Percentiles rank a stretch among this genome's conserved stretches.
Conservation (phyloP, 2,329 filamentous ascomycete genomes). For the Aureobasidium musti region DNA sequence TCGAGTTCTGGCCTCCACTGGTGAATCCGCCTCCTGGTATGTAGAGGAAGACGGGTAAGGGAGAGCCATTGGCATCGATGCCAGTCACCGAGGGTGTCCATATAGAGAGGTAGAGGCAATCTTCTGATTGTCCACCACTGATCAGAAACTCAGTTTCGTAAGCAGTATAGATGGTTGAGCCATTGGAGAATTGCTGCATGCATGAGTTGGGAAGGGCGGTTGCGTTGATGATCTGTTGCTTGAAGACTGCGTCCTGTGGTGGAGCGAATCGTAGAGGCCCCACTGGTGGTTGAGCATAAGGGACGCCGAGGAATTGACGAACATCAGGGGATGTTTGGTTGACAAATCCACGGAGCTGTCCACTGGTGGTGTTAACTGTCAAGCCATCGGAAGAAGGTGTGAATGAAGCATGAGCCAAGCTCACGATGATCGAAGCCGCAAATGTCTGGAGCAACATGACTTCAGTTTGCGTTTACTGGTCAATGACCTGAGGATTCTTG, state of each 20-base stretch:
- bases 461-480: no score
- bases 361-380: slow-evolving; percentile 42
- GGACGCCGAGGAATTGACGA: slow-evolving; percentile 51
- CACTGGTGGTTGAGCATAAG: slow-evolving; percentile 42
- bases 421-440: not conserved
- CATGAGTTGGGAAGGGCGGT: slow-evolving; percentile 30
- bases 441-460: not conserved
- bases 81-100: slow-evolving; percentile 44
- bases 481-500: no score
- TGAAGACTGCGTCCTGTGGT: not conserved
- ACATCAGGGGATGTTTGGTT: slow-evolving; percentile 45
- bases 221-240: slow-evolving; percentile 26
- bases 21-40: slow-evolving; percentile 50
- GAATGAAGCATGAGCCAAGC: not conserved
- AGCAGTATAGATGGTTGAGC: slow-evolving; percentile 28
- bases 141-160: slow-evolving; percentile 30
- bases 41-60: slow-evolving; percentile 50
- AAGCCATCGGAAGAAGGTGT: not conserved
- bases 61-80: slow-evolving; percentile 23
- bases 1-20: slow-evolving; percentile 47
- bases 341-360: slow-evolving; percentile 46
- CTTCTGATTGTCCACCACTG: slow-evolving; percentile 38
- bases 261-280: not conserved
- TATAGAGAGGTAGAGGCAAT: slow-evolving; percentile 51
- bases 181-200: slow-evolving; percentile 31